Evolutionary conservation across 2,329 filamentous ascomycete species (phyloP).

Genomic region (Drechslerella coelobrocha): DNA sequence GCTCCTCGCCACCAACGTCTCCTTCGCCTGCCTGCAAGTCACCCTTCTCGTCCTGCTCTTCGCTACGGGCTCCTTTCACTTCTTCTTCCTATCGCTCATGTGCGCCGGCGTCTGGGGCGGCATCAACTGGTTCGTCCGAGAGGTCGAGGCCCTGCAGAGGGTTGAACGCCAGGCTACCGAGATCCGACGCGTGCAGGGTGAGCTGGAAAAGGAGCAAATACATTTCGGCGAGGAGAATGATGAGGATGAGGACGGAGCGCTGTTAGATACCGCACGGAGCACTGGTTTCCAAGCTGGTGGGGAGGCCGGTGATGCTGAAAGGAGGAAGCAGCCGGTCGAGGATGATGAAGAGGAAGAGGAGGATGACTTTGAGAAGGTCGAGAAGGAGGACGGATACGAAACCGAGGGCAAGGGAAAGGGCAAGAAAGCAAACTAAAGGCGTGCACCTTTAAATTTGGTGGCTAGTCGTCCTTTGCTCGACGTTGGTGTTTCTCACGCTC

Average conservation of each 20-base stretch:
- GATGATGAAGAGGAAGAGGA: slow-evolving; percentile 59
- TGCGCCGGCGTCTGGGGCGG: slow-evolving; percentile 86
- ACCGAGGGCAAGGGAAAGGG: slow-evolving; percentile 32
- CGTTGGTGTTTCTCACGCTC: too few species aligned
- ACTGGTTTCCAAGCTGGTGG: slow-evolving; percentile 58
- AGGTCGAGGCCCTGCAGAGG: slow-evolving; percentile 60
- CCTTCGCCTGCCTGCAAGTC: slow-evolving; percentile 83
- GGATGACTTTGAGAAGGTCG: slow-evolving; percentile 57
- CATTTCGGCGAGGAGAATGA: slow-evolving; percentile 60
- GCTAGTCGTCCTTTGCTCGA: not conserved
- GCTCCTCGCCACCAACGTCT: slow-evolving; percentile 84
- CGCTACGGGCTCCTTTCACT: slow-evolving; percentile 87
- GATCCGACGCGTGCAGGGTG: slow-evolving; percentile 24
- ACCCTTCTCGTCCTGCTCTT: slow-evolving; percentile 77
- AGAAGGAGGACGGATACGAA: slow-evolving; percentile 49
- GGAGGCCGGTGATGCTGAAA: slow-evolving; percentile 53
- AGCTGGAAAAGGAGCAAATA: slow-evolving; percentile 59
- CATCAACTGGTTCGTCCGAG: slow-evolving; percentile 95
- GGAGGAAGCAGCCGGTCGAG: slow-evolving; percentile 56
- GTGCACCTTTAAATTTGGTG: not conserved
- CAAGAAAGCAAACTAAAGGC: slow-evolving; percentile 41
- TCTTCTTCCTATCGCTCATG: slow-evolving; percentile 78
- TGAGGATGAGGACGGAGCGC: slow-evolving; percentile 60
- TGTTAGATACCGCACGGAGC: slow-evolving; percentile 58
- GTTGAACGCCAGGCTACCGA: slow-evolving; percentile 57